Percentiles rank a stretch among this genome's conserved stretches.
These are phyloP conservation scores for Sugiyamaella neomexicana DNA, from an alignment of 1,139 yeast species.

Conservation along the genomic window DNA sequence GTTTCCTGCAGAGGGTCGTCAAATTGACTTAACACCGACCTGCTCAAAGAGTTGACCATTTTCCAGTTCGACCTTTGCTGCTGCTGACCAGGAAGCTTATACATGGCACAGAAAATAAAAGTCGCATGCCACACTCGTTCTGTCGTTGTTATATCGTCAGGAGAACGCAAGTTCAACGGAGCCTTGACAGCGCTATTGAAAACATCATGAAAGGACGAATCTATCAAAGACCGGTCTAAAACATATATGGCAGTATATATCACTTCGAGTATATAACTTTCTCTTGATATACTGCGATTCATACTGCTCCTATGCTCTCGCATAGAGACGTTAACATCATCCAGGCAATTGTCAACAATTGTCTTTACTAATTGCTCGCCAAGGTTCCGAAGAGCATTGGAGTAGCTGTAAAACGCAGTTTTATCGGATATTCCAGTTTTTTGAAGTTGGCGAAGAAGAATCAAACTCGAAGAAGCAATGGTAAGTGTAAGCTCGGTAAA, in stretches of 20 bases:
- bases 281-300: slow-evolving; percentile 14
- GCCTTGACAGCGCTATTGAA: background rate
- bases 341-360: background rate
- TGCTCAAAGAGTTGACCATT: background rate
- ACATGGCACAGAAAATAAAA: slow-evolving; percentile 7
- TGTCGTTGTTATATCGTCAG: background rate
- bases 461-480: slow-evolving; percentile 9
- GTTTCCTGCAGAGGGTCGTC: slow-evolving; percentile 7
- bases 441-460: slow-evolving; percentile 4
- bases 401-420: slow-evolving; percentile 7
- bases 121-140: slow-evolving; percentile 13
- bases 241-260: slow-evolving; percentile 13
- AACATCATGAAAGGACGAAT: background rate
- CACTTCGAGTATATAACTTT: slow-evolving; percentile 20
- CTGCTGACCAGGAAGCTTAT: slow-evolving; percentile 1
- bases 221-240: slow-evolving; percentile 2
- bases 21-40: background rate
- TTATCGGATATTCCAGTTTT: background rate
- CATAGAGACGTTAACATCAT: slow-evolving; percentile 3
- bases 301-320: slow-evolving; percentile 17
- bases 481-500: slow-evolving; percentile 8
- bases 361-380: slow-evolving; percentile 3
- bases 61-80: slow-evolving; percentile 4
- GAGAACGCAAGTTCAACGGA: background rate
- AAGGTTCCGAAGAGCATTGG: slow-evolving; percentile 7